These are phyloP conservation scores for Pestalotiopsis fici DNA, from an alignment of 2,329 filamentous ascomycete species.

Conservation along the genomic window DNA sequence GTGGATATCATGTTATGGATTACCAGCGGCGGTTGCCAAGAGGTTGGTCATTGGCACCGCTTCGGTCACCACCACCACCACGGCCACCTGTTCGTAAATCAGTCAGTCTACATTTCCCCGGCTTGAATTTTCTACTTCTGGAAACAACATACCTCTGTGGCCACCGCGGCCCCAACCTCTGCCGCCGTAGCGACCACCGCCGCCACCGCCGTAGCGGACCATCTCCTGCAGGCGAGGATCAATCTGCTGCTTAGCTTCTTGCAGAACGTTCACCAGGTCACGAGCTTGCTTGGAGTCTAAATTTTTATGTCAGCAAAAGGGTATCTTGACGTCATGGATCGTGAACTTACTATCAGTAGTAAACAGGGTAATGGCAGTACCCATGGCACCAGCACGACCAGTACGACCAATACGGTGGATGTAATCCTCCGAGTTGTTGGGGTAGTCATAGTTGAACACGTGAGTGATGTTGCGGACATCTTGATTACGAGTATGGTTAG, in stretches of 20 bases:
- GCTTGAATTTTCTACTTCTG: not conserved
- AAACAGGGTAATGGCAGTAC: conserved; percentile 97
- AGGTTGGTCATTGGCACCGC: conserved; percentile 40
- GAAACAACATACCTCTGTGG: conserved; percentile 30
- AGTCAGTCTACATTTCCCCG: not conserved
- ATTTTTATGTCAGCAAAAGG: conserved; percentile 33
- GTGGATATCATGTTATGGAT: conserved; percentile 4
- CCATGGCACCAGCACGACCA: conserved; percentile 89
- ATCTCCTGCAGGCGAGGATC: conserved; percentile 95
- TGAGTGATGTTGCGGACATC: conserved; percentile 99
- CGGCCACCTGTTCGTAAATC: conserved; percentile 10
- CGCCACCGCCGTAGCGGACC: conserved; percentile 86
- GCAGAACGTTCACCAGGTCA: conserved; percentile 89
- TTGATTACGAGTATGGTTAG: conserved; percentile 77
- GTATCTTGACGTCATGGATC: not conserved
- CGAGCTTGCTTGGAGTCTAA: conserved; percentile 90
- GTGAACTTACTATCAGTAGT: conserved; percentile 92
- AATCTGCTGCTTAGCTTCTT: conserved; percentile 97
- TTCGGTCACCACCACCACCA: conserved; percentile 33
- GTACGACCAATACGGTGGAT: conserved; percentile 97
- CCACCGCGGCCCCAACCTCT: conserved; percentile 63
- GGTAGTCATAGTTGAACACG: conserved; percentile 99
- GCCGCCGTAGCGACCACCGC: conserved; percentile 71
- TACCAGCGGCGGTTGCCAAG: conserved; percentile 35
- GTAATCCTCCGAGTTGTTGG: conserved; percentile 98